Conservation (phyloP, 2,329 filamentous ascomycete genomes). For the Acrocalymma vagum region DNA sequence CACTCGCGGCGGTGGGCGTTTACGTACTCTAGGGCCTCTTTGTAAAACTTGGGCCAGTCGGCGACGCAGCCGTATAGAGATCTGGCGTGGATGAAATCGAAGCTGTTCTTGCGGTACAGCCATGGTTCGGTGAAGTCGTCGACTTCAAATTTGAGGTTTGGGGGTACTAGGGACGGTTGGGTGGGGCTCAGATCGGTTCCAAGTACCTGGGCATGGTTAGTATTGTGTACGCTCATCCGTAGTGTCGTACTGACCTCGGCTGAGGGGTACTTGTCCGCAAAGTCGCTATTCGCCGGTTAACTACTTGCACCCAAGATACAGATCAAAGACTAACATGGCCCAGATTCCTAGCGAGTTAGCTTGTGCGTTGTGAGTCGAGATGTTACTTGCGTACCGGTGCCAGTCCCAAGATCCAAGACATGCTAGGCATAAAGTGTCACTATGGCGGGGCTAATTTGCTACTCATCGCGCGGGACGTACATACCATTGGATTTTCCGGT, state of each 20-base stretch:
- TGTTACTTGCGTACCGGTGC: conserved; percentile 33
- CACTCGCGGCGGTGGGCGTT: not conserved
- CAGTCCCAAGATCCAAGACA: conserved; percentile 53
- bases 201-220: conserved; percentile 31
- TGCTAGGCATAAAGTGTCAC: conserved; percentile 20
- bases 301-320: not conserved
- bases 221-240: not conserved
- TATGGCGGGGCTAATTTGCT: not conserved
- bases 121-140: conserved; percentile 43
- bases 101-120: conserved; percentile 30
- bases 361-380: conserved; percentile 1
- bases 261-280: conserved; percentile 49
- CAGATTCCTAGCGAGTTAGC: conserved; percentile 45
- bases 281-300: conserved; percentile 32
- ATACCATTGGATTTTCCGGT: conserved; percentile 25
- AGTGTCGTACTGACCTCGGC: conserved; percentile 27
- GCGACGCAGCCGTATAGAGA: conserved; percentile 27
- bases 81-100: conserved; percentile 32
- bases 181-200: conserved; percentile 52
- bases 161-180: conserved; percentile 44
- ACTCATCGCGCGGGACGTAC: not conserved
- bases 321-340: conserved; percentile 41
- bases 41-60: conserved; percentile 32
- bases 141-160: conserved; percentile 41
- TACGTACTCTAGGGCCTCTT: conserved; percentile 27